Base-by-base conservation (phyloP, 495 filamentous ascomycete species). In the Aspergillus avenaceus region DNA sequence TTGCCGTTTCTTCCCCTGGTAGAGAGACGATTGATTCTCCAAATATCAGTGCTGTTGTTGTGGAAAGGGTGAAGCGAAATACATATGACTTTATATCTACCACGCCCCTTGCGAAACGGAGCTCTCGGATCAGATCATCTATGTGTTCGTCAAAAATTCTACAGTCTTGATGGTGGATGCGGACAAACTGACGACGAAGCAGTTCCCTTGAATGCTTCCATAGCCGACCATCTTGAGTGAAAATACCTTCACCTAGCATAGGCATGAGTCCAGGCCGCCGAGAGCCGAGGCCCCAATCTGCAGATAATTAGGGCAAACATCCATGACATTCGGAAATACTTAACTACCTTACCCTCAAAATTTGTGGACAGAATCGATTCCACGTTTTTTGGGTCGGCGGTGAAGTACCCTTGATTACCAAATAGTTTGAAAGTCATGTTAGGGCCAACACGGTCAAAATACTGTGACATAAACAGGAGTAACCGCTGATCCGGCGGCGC, bases 131-230 rank as follows among this genome's bases (percentile, higher is more conserved):
- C 2, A 71, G 52, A 14, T 62, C 43, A 1, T 69, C 49, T 12
- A 67, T 50, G 41, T 59, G 54, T 8, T 50, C 27, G 14, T 53
- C 36, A 26, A 71, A 59, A 14, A 52, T 26, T 8, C 59, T 31
- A 11, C 48, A 42, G 8, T 56, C 53, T 32, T 62, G 46, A 11
- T 59, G 43, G 31, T 63, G 53, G 8, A 36, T 51, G 27, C 59
- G 59, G 5, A 60, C 54, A 45, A 82, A 79, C 45, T 73, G 70
- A 3, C 56, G 70, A 0, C 70, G 64, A 6, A 82, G 61, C 13
- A 79, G 55, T 18, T 73, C 70, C n/a, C 79, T 67, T 5, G 74
- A 79, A 18, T 69, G 73, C 44, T 71, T 72, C 80, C 80, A 83
- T 4, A 62, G 50, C 26, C 42, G 34, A 1, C 80, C 79, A 26